Base-by-base conservation (phyloP, 139 green algal genomes). In the Ostreobium quekettii region DNA sequence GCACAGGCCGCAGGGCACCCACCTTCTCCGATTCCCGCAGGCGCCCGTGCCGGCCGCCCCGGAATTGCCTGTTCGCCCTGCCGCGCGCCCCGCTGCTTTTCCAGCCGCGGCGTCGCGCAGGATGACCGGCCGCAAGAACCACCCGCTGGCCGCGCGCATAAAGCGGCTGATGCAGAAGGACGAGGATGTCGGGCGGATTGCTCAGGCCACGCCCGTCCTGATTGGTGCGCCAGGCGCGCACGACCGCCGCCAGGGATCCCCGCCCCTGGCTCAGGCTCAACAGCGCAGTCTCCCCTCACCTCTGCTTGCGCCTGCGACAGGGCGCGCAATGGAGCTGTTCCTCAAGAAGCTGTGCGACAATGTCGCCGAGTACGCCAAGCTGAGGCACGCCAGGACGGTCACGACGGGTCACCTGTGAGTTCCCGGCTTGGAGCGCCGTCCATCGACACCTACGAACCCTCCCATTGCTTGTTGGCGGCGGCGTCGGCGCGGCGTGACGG, bases 101-200 rank as follows among this genome's bases (percentile, higher is more conserved):
- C n/a, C n/a, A n/a, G n/a, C n/a, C n/a, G n/a, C n/a, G n/a, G n/a
- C n/a, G n/a, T n/a, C n/a, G n/a, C n/a, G n/a, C n/a, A n/a, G n/a
- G n/a, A 30, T 11, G 32, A 47, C 35, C 35, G 31, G 36, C 8
- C n/a, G 59, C 7, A 66, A 66, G 29, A 66, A 42, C 29, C 59
- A 66, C 69, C 78, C 81, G 6, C 70, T 92, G 29, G 81, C 87
- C 6, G 76, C 83, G 0, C 76, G 87, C 36, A 95, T 97, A 37
- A 97, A 97, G 74, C 81, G 83, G 36, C 85, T 97, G 53, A 97
- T 97, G 91, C 91, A 97, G 67, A 83, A 81, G 11, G 91, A 97
- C 66, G 90, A 97, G 22, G 91, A 97, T 11, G 91, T 97, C 29
- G 91, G 91, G 37, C 97, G 96, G 71, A 95, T 97, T 37, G 83